Percentiles rank a stretch among this genome's conserved stretches.
phyloP scores from a whole-genome alignment of 306 rosid genomes.

The Vachellia collinsii region DNA sequence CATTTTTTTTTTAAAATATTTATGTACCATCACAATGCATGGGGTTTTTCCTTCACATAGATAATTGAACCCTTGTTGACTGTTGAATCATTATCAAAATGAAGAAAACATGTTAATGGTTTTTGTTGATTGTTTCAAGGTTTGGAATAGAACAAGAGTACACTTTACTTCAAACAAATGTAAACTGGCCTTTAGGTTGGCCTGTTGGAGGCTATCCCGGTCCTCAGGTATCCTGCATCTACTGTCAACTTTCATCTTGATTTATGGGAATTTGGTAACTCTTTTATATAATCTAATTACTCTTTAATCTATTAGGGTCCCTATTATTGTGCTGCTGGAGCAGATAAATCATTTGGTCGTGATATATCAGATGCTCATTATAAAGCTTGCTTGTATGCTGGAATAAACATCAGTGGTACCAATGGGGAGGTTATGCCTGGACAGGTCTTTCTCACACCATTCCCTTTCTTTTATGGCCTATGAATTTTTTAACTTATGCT shows the following conservation, averaged over 20 bases:
- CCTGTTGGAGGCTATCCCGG: conserved; percentile 98
- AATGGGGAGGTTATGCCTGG: conserved; percentile 99
- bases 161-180: conserved; percentile 88
- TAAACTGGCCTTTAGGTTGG: conserved; percentile 99
- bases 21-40: neutral
- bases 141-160: conserved; percentile 98
- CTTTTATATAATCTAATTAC: conserved; percentile 15
- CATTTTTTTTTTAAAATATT: too few relatives aligned
- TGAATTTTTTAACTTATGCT: conserved; percentile 21
- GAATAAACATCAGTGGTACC: conserved; percentile 96
- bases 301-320: conserved; percentile 73
- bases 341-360: conserved; percentile 98
- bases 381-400: conserved; percentile 98
- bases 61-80: conserved; percentile 35
- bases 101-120: conserved; percentile 36
- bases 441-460: conserved; percentile 62
- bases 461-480: conserved; percentile 33
- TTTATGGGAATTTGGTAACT: conserved; percentile 4
- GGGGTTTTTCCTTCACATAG: conserved; percentile 18
- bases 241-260: conserved; percentile 28
- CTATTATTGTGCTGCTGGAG: conserved; percentile 92
- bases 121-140: conserved; percentile 60
- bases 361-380: conserved; percentile 99
- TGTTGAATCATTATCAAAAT: conserved; percentile 29
- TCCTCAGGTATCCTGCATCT: conserved; percentile 76